Percentiles rank a stretch among this genome's conserved stretches.
These are phyloP conservation scores for Sugiyamaella americana DNA, from an alignment of 805 yeast genomes.

Conservation along the genomic window DNA sequence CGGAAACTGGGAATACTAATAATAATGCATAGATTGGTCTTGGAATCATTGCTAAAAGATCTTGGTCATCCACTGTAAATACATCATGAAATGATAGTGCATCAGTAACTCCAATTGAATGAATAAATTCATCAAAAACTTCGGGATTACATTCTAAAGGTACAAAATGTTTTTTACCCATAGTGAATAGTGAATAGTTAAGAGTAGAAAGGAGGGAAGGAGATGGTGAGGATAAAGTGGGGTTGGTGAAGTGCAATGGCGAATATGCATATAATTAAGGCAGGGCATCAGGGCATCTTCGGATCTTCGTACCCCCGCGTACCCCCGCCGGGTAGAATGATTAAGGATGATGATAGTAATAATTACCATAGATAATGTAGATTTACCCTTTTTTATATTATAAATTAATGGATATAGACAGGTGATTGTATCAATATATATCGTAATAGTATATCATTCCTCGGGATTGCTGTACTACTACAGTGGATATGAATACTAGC, in stretches of 20 bases:
- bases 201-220: background rate
- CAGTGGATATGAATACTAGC: too few species aligned
- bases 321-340: background rate
- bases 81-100: conserved; percentile 68
- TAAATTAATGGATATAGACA: too few species aligned
- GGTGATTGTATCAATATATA: too few species aligned
- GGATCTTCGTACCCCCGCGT: background rate
- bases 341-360: background rate
- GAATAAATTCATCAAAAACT: conserved; percentile 66
- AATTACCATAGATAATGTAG: too few species aligned
- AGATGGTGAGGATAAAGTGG: background rate
- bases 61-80: conserved; percentile 77
- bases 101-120: conserved; percentile 58
- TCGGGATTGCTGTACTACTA: too few species aligned
- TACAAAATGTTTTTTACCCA: conserved; percentile 37
- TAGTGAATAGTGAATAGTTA: background rate
- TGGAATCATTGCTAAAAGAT: conserved; percentile 72
- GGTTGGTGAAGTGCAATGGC: background rate
- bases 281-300: too few species aligned
- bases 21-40: conserved; percentile 72
- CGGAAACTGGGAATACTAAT: conserved; percentile 76
- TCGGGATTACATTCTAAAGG: conserved; percentile 91
- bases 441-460: too few species aligned
- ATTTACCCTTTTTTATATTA: too few species aligned
- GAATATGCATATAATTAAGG: too few species aligned